Evolutionary conservation across 2,329 filamentous ascomycete genomes (phyloP).

Genomic region (Nemania diffusa): DNA sequence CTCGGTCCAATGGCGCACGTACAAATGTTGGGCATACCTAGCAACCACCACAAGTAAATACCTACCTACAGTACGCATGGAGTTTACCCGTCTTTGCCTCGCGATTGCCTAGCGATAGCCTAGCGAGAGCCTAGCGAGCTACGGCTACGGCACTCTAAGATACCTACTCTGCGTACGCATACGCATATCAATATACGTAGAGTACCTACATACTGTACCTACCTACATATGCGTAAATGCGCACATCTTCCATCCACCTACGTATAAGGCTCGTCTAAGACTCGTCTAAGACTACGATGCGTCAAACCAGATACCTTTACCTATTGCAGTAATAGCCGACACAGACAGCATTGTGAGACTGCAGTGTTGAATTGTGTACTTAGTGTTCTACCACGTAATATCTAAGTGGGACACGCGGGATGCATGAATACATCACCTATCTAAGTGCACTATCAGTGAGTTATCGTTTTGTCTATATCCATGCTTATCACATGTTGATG

Average conservation of each 20-base stretch:
- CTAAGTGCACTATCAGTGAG: neutral
- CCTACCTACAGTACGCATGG: neutral
- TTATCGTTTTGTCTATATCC: constrained; percentile 4
- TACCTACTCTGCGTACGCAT: no score
- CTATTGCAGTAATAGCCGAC: neutral
- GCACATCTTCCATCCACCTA: no score
- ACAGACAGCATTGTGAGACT: neutral
- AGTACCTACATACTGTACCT: neutral
- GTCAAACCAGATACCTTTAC: neutral
- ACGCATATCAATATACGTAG: no score
- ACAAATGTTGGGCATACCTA: neutral
- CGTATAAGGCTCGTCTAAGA: no score
- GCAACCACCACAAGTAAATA: no score
- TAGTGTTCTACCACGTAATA: neutral
- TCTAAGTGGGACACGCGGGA: no score
- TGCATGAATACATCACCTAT: no score
- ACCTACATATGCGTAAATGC: neutral
- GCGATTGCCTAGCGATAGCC: neutral
- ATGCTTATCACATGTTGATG: constrained; percentile 4
- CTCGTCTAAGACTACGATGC: neutral
- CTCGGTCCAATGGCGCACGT: neutral
- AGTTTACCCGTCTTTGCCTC: neutral
- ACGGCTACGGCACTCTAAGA: no score
- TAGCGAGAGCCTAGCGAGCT: no score
- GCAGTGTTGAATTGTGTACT: neutral